Conservation (phyloP, 768 basidiomycete species). For the Lactarius sanguifluus region DNA sequence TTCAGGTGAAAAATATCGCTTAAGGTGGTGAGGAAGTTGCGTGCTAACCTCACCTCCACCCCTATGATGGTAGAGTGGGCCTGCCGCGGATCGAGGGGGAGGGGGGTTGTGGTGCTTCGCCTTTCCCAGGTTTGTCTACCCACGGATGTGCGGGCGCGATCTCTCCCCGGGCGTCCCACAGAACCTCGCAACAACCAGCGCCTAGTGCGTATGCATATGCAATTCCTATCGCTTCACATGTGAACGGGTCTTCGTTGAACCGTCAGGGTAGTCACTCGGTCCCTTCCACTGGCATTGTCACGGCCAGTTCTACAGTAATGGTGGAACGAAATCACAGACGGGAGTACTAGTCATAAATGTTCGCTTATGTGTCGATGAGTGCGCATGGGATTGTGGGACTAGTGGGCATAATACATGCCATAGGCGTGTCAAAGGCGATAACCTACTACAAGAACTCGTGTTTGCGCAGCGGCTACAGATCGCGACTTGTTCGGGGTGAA, state of each 20-base stretch:
- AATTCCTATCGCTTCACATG: slow-evolving; percentile 17
- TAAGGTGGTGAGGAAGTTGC: slow-evolving; percentile 14
- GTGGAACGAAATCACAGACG: background rate
- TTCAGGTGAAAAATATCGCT: slow-evolving; percentile 7
- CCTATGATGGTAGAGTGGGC: background rate
- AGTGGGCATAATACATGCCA: background rate
- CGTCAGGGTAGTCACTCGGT: background rate
- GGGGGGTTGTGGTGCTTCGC: slow-evolving; percentile 1
- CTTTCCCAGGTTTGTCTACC: slow-evolving; percentile 14
- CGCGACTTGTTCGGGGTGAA: slow-evolving; percentile 25
- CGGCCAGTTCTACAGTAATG: slow-evolving; percentile 3
- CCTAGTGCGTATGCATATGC: slow-evolving; percentile 14
- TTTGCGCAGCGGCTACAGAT: slow-evolving; percentile 23
- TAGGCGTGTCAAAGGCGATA: background rate
- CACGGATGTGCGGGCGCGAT: slow-evolving; percentile 21
- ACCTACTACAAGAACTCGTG: background rate
- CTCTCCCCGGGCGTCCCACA: slow-evolving; percentile 11
- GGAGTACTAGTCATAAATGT: background rate
- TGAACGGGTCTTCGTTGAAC: slow-evolving; percentile 7
- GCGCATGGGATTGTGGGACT: background rate
- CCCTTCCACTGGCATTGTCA: background rate
- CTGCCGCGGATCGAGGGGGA: slow-evolving; percentile 18
- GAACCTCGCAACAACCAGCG: slow-evolving; percentile 14
- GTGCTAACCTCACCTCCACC: slow-evolving; percentile 17
- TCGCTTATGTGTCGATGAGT: slow-evolving; percentile 12